These are phyloP conservation scores for Lachancea lanzarotensis DNA, from an alignment of 805 yeast species.

Conservation along the genomic window DNA sequence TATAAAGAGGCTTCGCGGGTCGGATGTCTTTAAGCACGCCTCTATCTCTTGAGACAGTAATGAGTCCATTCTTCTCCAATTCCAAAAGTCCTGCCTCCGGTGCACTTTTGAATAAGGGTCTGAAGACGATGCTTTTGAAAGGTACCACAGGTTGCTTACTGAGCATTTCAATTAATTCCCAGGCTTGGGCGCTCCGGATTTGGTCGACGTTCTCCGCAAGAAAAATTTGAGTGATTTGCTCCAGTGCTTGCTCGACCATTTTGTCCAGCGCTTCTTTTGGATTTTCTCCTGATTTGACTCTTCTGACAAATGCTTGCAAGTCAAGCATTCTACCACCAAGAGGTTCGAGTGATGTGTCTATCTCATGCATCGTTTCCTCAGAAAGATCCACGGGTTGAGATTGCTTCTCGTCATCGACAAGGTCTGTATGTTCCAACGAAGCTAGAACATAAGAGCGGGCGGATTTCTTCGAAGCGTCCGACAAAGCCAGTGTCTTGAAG, in stretches of 20 bases:
- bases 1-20: slow-evolving; percentile 80
- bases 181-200: slow-evolving; percentile 75
- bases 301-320: slow-evolving; percentile 80
- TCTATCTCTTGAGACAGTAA: slow-evolving; percentile 64
- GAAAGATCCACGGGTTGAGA: slow-evolving; percentile 8
- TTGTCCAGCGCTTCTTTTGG: slow-evolving; percentile 71
- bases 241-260: slow-evolving; percentile 78
- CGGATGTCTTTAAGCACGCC: slow-evolving; percentile 62
- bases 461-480: slow-evolving; percentile 72
- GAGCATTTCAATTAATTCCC: slow-evolving; percentile 69
- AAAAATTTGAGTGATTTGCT: slow-evolving; percentile 80
- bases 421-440: slow-evolving; percentile 37
- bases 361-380: slow-evolving; percentile 28
- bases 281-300: slow-evolving; percentile 80
- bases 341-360: slow-evolving; percentile 59
- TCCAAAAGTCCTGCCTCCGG: slow-evolving; percentile 54
- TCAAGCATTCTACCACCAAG: slow-evolving; percentile 95
- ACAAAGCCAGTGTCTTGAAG: slow-evolving; percentile 62
- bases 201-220: slow-evolving; percentile 43
- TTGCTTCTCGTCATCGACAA: slow-evolving; percentile 25
- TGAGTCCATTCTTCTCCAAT: slow-evolving; percentile 73
- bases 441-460: slow-evolving; percentile 64
- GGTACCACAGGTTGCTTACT: slow-evolving; percentile 42
- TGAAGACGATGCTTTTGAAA: slow-evolving; percentile 46
- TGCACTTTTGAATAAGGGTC: slow-evolving; percentile 53